Percentiles rank a stretch among this genome's conserved stretches.
Conservation (phyloP, 768 basidiomycete genomes). For the Hygrocybe coccinea region DNA sequence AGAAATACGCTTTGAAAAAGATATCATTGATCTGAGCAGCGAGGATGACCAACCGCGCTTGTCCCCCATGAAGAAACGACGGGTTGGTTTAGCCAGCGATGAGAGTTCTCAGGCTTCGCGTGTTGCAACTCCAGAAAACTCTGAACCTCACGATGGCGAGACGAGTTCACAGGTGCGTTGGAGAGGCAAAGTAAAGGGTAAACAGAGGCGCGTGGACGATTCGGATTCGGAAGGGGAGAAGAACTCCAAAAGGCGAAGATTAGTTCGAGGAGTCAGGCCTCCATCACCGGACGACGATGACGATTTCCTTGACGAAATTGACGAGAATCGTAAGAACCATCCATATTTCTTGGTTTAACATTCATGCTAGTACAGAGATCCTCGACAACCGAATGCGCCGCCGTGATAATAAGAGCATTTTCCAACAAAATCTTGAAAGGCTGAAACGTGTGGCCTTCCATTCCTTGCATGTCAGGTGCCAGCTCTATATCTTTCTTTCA, state of each 20-base stretch:
- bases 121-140: not conserved
- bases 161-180: not conserved
- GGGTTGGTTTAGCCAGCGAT: slow-evolving; percentile 17
- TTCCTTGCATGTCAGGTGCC: slow-evolving; percentile 7
- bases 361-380: slow-evolving; percentile 43
- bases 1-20: slow-evolving; percentile 47
- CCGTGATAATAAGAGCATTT: slow-evolving; percentile 54
- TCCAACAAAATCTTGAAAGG: slow-evolving; percentile 60
- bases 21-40: slow-evolving; percentile 12
- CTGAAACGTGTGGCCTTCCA: slow-evolving; percentile 49
- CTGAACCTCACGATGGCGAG: slow-evolving; percentile 16
- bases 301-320: slow-evolving; percentile 44
- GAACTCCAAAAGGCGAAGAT: slow-evolving; percentile 34
- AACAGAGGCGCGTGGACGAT: slow-evolving; percentile 15
- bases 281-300: slow-evolving; percentile 44
- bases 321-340: slow-evolving; percentile 49
- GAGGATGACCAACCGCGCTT: slow-evolving; percentile 9
- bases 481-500: not conserved
- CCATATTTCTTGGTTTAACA: slow-evolving; percentile 7
- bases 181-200: slow-evolving; percentile 3
- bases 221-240: slow-evolving; percentile 36
- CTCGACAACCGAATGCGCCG: slow-evolving; percentile 58
- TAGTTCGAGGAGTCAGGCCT: slow-evolving; percentile 41
- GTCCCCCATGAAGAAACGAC: slow-evolving; percentile 11
- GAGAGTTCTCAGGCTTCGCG: slow-evolving; percentile 9